Conservation (phyloP, 2,329 filamentous ascomycete genomes). For the Pestalotiopsis sp. region DNA sequence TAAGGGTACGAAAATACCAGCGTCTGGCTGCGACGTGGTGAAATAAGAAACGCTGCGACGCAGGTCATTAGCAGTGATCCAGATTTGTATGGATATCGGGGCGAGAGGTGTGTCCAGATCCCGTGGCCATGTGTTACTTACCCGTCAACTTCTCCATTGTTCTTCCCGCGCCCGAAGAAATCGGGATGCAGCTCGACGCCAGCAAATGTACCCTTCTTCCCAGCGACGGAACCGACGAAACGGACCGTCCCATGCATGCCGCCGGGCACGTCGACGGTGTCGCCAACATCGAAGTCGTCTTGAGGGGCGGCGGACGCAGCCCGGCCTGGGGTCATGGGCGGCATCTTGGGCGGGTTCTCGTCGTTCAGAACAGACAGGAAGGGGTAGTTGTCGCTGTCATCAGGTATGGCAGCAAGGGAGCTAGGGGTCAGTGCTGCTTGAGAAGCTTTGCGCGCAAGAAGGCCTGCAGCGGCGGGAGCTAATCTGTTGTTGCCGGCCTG, state of each 20-base stretch:
- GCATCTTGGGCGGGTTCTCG: slow-evolving; percentile 45
- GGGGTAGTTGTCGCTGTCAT: slow-evolving; percentile 66
- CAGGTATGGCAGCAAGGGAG: slow-evolving; percentile 66
- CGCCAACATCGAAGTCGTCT: slow-evolving; percentile 70
- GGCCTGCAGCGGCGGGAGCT: slow-evolving; percentile 36
- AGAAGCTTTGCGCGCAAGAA: slow-evolving; percentile 69
- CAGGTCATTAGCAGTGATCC: slow-evolving; percentile 16
- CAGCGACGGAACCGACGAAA: slow-evolving; percentile 83
- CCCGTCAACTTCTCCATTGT: slow-evolving; percentile 95
- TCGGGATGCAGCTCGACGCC: slow-evolving; percentile 86
- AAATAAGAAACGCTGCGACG: slow-evolving; percentile 72
- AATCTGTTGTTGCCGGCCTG: slow-evolving; percentile 43
- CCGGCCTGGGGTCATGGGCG: slow-evolving; percentile 56
- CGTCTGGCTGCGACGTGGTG: slow-evolving; percentile 71
- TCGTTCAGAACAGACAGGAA: slow-evolving; percentile 56
- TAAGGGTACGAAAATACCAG: slow-evolving; percentile 91
- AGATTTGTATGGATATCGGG: background rate
- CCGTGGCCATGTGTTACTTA: slow-evolving; percentile 43
- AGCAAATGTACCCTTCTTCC: slow-evolving; percentile 89
- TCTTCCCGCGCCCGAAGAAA: slow-evolving; percentile 85
- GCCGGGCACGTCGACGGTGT: slow-evolving; percentile 87
- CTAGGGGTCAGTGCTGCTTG: slow-evolving; percentile 67
- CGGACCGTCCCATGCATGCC: slow-evolving; percentile 89
- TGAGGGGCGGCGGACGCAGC: slow-evolving; percentile 34
- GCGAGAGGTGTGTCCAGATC: background rate